These are phyloP conservation scores for Chytriomyces confervae DNA, from an alignment of 192 early-diverging fungal species.

Conservation along the genomic window DNA sequence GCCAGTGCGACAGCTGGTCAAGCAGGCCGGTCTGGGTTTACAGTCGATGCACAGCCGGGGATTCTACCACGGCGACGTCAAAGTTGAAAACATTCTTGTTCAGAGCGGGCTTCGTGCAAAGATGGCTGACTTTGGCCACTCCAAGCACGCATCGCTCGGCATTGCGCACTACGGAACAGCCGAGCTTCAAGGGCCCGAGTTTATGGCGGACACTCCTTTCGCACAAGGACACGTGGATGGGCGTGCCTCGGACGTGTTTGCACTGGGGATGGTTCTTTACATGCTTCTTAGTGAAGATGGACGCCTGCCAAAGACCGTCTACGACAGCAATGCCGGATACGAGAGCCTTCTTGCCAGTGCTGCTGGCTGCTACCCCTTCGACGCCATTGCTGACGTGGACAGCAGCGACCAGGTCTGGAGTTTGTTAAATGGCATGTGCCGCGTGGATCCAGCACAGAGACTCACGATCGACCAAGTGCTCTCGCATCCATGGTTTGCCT, in stretches of 20 bases:
- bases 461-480: slow-evolving; percentile 25
- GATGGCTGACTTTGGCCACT: slow-evolving; percentile 37
- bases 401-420: not conserved
- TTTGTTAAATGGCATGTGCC: slow-evolving; percentile 7
- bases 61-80: slow-evolving; percentile 64
- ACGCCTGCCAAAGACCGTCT: slow-evolving; percentile 3
- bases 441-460: slow-evolving; percentile 24
- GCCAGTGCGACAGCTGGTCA: slow-evolving; percentile 43
- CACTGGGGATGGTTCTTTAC: slow-evolving; percentile 37
- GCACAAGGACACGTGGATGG: slow-evolving; percentile 2
- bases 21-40: slow-evolving; percentile 49
- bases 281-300: slow-evolving; percentile 22
- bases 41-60: slow-evolving; percentile 49
- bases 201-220: slow-evolving; percentile 14
- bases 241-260: slow-evolving; percentile 36
- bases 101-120: not conserved
- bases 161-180: slow-evolving; percentile 26
- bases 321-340: not conserved
- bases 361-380: not conserved
- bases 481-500: not conserved
- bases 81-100: slow-evolving; percentile 65
- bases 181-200: slow-evolving; percentile 27
- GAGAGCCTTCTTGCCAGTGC: not conserved
- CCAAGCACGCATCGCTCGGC: slow-evolving; percentile 12
- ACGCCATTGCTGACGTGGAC: slow-evolving; percentile 3